Evolutionary conservation across 2,329 filamentous ascomycete genomes (phyloP), one percentile per base, ranked within the genome.

Genomic region (Monilinia aucupariae): DNA sequence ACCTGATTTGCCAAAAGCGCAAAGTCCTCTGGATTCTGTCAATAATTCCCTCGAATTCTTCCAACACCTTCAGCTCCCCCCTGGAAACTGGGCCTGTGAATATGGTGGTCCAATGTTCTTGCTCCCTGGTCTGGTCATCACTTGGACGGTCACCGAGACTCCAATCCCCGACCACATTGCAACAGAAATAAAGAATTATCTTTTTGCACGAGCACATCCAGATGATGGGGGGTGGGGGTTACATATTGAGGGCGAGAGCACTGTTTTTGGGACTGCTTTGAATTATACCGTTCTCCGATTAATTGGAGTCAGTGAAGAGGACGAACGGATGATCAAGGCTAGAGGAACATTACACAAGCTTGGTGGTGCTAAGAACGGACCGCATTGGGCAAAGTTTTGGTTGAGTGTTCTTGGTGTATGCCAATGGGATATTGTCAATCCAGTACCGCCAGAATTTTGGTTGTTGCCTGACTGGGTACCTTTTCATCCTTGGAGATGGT

Each of bases 311-410:
- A 86, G 88, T 59, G 84, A 91, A 3, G 91, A 97, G 67, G 89
- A 97, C 58, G 86, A 90, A 17, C 80, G 89, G 49, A 90, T 97
- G 87, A 81, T 91, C 59, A 94, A 90, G 76, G 94, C 94, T 2
- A 85, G 96, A 65, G 87, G 82, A 1, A 88, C 87, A 25, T 78
- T 99, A 39, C 91, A 97, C 76, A 87, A 88, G 72, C 80, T 97
- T 48, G 94, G 94, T 13, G 93, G 94, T 34, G 91, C 91, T 1
- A 79, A 90, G 17, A 86, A 91, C 71, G 85, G 85, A 1, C 96
- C 94, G 27, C 94, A 97, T 74, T 99, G 94, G 94, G 85, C 85
- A n/a, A 99, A 99, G 74, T 96, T 96, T 75, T 97, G 92, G 92
- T 82, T 99, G 53, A 88, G 88, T 47, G 82, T 96, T 3, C 77